These are phyloP conservation scores for Aspergillus olivimuriae DNA, from an alignment of 495 filamentous ascomycete species.

Conservation along the genomic window DNA sequence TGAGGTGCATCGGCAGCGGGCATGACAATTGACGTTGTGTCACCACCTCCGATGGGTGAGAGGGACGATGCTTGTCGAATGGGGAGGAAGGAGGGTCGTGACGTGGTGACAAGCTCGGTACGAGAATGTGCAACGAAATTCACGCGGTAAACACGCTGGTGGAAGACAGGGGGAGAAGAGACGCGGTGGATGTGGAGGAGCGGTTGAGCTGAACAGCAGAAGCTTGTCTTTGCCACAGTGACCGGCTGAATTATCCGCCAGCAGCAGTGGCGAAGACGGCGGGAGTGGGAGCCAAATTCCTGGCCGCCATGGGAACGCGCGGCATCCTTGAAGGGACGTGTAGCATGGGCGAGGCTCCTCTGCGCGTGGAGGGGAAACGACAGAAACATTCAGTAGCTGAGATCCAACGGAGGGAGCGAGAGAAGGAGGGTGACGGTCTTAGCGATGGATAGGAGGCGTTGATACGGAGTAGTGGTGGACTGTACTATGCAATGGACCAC, in stretches of 20 bases:
- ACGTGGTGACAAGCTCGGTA: constrained; percentile 6
- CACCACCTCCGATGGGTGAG: not conserved
- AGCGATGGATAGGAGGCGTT: not conserved
- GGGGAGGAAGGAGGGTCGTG: not conserved
- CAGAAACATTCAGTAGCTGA: constrained; percentile 31
- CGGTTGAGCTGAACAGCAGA: constrained; percentile 11
- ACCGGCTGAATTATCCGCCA: constrained; percentile 11
- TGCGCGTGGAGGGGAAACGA: constrained; percentile 17
- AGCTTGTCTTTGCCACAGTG: constrained; percentile 13
- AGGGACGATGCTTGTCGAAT: constrained; percentile 1
- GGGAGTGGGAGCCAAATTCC: constrained; percentile 16
- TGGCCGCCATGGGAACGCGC: constrained; percentile 18
- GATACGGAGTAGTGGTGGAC: not conserved
- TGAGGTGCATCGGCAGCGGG: not conserved
- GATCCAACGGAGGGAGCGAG: not conserved
- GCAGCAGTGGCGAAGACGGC: constrained; percentile 22
- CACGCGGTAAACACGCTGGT: not conserved
- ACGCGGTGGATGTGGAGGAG: not conserved
- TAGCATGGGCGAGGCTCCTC: constrained; percentile 20
- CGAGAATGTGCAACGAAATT: constrained; percentile 10
- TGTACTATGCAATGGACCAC: too few species aligned
- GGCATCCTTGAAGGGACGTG: constrained; percentile 27
- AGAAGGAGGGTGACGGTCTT: not conserved
- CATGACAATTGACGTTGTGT: not conserved
- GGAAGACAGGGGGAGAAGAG: not conserved